Evolutionary conservation across 805 yeast genomes (phyloP).

Genomic region (Starmerella bombi): DNA sequence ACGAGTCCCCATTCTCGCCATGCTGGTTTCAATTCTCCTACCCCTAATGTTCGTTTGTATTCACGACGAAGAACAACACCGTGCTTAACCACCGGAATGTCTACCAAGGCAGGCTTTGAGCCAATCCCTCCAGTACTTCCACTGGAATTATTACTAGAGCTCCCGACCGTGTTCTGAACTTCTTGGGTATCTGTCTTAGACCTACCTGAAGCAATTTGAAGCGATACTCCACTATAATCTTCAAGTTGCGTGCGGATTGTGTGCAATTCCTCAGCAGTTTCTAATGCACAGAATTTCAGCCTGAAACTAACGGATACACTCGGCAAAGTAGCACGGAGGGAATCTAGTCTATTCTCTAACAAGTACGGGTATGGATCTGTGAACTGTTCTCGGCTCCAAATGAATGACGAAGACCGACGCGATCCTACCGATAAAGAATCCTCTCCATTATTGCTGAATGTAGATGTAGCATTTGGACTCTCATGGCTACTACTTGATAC

Average conservation of each 20-base stretch:
- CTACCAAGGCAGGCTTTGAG: constrained; percentile 30
- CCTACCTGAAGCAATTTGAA: constrained; percentile 30
- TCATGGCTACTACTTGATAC: not conserved
- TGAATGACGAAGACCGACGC: constrained; percentile 13
- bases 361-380: constrained; percentile 30
- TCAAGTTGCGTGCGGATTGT: constrained; percentile 1
- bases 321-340: constrained; percentile 25
- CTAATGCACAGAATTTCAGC: not conserved
- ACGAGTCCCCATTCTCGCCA: constrained; percentile 34
- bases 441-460: not conserved
- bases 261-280: constrained; percentile 2
- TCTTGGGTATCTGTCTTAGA: constrained; percentile 30
- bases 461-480: not conserved
- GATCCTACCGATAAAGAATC: constrained; percentile 10
- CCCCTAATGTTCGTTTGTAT: constrained; percentile 22
- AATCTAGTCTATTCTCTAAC: constrained; percentile 26
- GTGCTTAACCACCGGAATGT: constrained; percentile 29
- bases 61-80: constrained; percentile 30
- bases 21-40: constrained; percentile 20
- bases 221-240: constrained; percentile 2
- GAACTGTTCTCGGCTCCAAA: constrained; percentile 12
- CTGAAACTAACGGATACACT: not conserved
- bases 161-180: constrained; percentile 6
- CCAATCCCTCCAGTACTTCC: constrained; percentile 18
- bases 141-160: not conserved